Evolutionary conservation across 2,329 filamentous ascomycete species (phyloP), one percentile per base, ranked within the genome.

Genomic region (Arthrinium phaeospermum): DNA sequence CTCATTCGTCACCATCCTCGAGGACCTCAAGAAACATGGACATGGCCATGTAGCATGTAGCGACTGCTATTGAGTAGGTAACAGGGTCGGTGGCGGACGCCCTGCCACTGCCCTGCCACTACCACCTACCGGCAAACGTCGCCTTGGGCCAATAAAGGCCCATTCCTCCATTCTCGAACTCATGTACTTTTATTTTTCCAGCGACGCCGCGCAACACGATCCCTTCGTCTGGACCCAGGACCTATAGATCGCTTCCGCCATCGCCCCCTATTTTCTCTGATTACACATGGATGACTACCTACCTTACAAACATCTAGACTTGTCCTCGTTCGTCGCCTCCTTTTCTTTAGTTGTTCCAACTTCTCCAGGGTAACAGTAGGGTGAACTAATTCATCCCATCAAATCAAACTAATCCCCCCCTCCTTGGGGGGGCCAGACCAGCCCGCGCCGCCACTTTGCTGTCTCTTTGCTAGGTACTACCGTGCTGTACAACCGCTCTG

Each of bases 211-310:
- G 30, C 53, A 61, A 34, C 53, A 61, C 30, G 30, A 61, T 61
- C 53, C 53, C 53, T n/a, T 61, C 53, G 53, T 61, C 53, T 57
- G 34, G 53, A 61, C 16, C 30, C 27, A 61, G 53, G 53, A 19
- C 53, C 30, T 61, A 37, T 12, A 61, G 53, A 61, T 61, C 53
- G 53, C 46, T 49, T 22, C 53, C 30, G 22, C 16, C 34, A 19
- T 16, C 53, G 27, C 19, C 6, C 12, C 51, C 27, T 27, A 1
- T 14, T 27, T 34, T 14, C 30, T 27, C 30, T 34, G 16, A 37
- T 22, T 61, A 61, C 53, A 13, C 3, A 19, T 22, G 8, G 14
- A 34, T 24, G 22, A 12, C 24, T 51, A 10, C 37, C 37, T 8
- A 41, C 37, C 6, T 57, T 57, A 19, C 3, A 34, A 10, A 4